phyloP scores from a whole-genome alignment of 139 green algal genomes.

The Picochlorum costavermella region DNA sequence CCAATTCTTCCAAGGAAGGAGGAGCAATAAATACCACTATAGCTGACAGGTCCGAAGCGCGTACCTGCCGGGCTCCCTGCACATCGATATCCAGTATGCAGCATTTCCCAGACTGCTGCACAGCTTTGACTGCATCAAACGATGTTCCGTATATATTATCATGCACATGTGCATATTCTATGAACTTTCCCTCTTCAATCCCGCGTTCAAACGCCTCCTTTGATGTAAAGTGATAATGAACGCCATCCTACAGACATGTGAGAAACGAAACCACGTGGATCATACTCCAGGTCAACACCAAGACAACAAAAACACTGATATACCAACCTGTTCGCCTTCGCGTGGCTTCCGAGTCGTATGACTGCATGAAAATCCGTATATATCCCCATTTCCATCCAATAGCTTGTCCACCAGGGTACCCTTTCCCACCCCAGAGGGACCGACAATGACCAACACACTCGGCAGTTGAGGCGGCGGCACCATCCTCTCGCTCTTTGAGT shows the following conservation, averaged over 20 bases:
- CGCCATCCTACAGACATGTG: constrained; percentile 45
- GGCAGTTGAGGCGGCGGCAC: constrained; percentile 8
- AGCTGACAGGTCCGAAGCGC: constrained; percentile 26
- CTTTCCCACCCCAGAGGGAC: constrained; percentile 81
- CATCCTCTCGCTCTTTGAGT: too few species aligned
- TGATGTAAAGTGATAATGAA: constrained; percentile 73
- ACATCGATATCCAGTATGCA: constrained; percentile 82
- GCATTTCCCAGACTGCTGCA: constrained; percentile 48
- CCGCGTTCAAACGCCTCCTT: constrained; percentile 62
- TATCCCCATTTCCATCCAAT: constrained; percentile 28
- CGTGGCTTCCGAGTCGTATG: constrained; percentile 71
- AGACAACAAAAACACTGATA: not conserved
- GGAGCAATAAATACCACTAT: constrained; percentile 84
- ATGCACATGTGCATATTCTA: constrained; percentile 82
- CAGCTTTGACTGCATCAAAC: constrained; percentile 46
- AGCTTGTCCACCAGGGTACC: constrained; percentile 71
- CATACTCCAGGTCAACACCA: not conserved
- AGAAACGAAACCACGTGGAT: not conserved
- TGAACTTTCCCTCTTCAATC: constrained; percentile 57
- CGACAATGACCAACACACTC: constrained; percentile 61
- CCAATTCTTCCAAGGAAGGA: constrained; percentile 60
- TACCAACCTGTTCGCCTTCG: constrained; percentile 39
- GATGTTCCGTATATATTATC: constrained; percentile 80
- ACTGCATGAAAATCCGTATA: constrained; percentile 69
- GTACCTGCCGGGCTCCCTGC: constrained; percentile 52